Evolutionary conservation across 2,329 filamentous ascomycete genomes (phyloP).

Genomic region (Pyricularia grisea): DNA sequence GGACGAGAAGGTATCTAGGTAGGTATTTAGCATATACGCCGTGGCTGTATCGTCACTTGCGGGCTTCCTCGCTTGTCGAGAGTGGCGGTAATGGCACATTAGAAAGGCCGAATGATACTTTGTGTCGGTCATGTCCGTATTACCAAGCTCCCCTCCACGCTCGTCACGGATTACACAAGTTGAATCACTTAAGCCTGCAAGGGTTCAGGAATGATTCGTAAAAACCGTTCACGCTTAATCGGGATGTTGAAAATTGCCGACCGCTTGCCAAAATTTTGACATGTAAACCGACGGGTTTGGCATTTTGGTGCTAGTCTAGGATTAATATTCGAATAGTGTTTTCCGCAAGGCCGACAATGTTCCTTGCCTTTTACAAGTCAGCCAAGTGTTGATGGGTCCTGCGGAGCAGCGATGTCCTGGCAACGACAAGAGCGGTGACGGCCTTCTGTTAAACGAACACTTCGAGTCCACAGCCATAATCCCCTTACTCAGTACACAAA

Average conservation of each 20-base stretch:
- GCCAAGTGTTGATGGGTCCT: background rate
- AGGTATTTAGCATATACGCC: background rate
- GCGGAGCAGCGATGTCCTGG: background rate
- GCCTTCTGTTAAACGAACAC: background rate
- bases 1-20: background rate
- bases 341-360: background rate
- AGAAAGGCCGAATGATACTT: background rate
- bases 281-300: background rate
- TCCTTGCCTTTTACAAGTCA: background rate
- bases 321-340: background rate
- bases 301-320: background rate
- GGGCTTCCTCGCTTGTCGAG: background rate
- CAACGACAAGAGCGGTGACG: background rate
- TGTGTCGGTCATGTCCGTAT: background rate
- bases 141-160: background rate
- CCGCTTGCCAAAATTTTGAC: background rate
- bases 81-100: background rate
- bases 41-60: background rate
- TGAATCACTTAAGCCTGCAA: background rate
- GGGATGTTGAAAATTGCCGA: background rate
- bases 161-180: background rate
- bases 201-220: background rate
- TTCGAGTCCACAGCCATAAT: background rate
- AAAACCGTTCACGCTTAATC: background rate
- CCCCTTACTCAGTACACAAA: background rate